Percentiles rank a stretch among this genome's conserved stretches.
These are phyloP conservation scores for Geotrichum citri-aurantii DNA, from an alignment of 1,139 yeast genomes.

Conservation along the genomic window DNA sequence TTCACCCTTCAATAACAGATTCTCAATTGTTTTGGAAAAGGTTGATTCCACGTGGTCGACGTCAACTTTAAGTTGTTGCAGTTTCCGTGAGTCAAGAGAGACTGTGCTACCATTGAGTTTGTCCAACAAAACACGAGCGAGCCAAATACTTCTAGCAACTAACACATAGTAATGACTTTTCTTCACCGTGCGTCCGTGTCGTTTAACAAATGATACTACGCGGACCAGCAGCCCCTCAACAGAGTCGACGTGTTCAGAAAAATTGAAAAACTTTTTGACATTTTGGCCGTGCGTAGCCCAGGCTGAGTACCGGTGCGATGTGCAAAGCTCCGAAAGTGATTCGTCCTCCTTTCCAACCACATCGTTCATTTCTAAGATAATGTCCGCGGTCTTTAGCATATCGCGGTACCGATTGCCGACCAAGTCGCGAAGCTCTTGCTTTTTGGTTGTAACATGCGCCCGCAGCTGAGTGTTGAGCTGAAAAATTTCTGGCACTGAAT, in stretches of 20 bases:
- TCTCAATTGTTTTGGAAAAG: constrained; percentile 10
- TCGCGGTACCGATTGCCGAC: constrained; percentile 67
- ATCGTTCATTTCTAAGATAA: constrained; percentile 51
- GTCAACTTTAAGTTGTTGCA: not conserved
- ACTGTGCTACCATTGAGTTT: not conserved
- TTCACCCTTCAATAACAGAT: constrained; percentile 17
- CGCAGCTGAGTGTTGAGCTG: constrained; percentile 23
- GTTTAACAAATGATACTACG: constrained; percentile 11
- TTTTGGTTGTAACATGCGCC: constrained; percentile 30
- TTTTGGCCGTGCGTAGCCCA: constrained; percentile 21
- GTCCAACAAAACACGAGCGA: constrained; percentile 12
- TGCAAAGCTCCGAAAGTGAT: constrained; percentile 24
- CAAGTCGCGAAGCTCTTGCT: constrained; percentile 47
- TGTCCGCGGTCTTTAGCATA: constrained; percentile 61
- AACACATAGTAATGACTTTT: constrained; percentile 16
- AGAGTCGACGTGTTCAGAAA: not conserved
- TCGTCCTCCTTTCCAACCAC: constrained; percentile 33
- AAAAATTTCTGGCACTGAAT: constrained; percentile 27
- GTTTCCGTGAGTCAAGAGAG: not conserved
- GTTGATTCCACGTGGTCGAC: constrained; percentile 9
- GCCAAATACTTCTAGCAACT: constrained; percentile 20
- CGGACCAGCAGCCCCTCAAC: not conserved
- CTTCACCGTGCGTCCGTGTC: constrained; percentile 7
- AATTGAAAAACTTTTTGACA: constrained; percentile 2
- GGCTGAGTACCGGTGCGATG: constrained; percentile 19